Evolutionary conservation across 2,329 filamentous ascomycete genomes (phyloP), one percentile per base, ranked within the genome.

Genomic region (Cordyceps tenuipes): DNA sequence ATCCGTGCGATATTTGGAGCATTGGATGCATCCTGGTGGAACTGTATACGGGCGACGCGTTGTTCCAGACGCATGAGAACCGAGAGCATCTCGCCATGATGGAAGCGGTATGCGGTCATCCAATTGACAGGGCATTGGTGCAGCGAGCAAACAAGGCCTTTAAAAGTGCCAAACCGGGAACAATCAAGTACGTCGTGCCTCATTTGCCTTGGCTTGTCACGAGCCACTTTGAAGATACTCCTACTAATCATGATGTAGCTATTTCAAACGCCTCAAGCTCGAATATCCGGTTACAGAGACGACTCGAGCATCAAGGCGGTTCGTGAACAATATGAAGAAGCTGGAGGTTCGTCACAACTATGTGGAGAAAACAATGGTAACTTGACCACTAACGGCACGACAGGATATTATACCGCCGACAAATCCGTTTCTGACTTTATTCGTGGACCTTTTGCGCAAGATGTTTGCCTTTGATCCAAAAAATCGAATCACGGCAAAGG

Each of bases 1-100:
- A 82, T 64, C 85, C 85, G 2, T 89, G 86, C 63, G 86, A 89
- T 66, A 87, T 89, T 34, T 89, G 86, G 86, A 88, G 86, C 69
- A 88, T 89, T 36, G 86, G 86, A 3, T 89, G 86, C 65, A 88
- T 89, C 63, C 76, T 89, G 15, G 85, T 89, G 17, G 86, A 89
- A 64, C 88, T 89, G 69, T 89, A 84, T 63, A 89, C 86, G 0
- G 86, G 86, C 5, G 86, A 88, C 66, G 86, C 86, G 19, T 73
- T 89, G 2, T 89, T 89, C 70, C 86, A 89, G 68, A 89, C 86
- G 1, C 86, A 89, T 65, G 86, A 89, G 65, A 89, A 89, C 62
- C 76, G 88, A 26, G 86, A 89, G 70, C 86, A 89, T 68, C 73
- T 89, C 56, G 86, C 86, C n/a, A 89, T 89, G 86, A 89, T 89